A percentile compares a stretch with the other conserved stretches of the same genome.
phyloP scores from a whole-genome alignment of 2,329 filamentous ascomycete species.

The Thielaviopsis cerberus region DNA sequence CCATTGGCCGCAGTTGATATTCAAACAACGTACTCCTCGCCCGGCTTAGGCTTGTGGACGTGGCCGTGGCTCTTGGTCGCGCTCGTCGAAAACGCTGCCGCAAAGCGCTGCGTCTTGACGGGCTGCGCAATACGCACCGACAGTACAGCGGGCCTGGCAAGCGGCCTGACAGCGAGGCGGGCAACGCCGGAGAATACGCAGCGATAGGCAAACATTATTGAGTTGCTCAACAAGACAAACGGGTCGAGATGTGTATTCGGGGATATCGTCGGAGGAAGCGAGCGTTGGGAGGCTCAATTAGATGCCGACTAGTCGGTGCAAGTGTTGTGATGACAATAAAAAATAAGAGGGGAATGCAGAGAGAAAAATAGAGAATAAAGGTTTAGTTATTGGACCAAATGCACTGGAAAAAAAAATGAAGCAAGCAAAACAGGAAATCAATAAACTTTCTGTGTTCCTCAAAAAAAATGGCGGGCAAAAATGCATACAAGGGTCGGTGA shows the following conservation, averaged over 20 bases:
- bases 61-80: conserved; percentile 51
- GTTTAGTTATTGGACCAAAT: background rate
- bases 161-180: conserved; percentile 5
- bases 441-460: background rate
- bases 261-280: background rate
- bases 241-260: background rate
- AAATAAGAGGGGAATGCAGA: background rate
- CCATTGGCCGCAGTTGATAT: too few species aligned
- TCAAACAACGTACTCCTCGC: conserved; percentile 56
- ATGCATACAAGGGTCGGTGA: background rate
- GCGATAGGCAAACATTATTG: conserved; percentile 8
- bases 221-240: background rate
- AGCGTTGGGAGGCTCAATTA: background rate
- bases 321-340: background rate
- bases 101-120: background rate
- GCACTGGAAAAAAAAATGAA: background rate
- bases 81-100: conserved; percentile 44
- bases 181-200: conserved; percentile 3
- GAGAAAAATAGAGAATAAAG: background rate
- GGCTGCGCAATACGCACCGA: background rate
- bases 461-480: background rate
- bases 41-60: conserved; percentile 64
- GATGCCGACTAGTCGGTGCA: background rate
- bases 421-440: background rate
- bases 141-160: conserved; percentile 13